Evolutionary conservation across 2,329 filamentous ascomycete species (phyloP), one percentile per base, ranked within the genome.

Genomic region (Phyllachora maydis): DNA sequence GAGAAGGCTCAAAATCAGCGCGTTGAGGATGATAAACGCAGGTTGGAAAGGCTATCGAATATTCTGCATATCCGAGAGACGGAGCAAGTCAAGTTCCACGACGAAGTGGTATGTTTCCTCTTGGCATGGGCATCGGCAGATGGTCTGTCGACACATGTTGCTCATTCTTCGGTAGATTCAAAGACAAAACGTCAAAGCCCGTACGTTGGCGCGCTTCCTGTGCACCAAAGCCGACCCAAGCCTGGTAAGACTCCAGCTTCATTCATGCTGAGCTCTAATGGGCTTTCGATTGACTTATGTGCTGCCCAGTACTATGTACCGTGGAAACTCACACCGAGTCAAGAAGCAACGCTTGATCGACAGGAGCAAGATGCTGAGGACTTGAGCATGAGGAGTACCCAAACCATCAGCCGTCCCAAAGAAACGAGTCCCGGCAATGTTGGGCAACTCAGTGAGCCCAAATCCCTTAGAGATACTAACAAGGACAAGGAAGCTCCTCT

Each of bases 271-370:
- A 18, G 7, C 16, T 6, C 11, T 14, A 12, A 9, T 14, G 20
- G 6, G 11, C 12, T 14, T 19, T 15, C 21, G 25, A 24, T n/a
- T 24, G 21, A 32, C 26, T 21, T 10, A 25, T 8, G 14, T 26
- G 25, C 11, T 29, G 10, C 33, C 8, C 26, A 92, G 81, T 85
- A 75, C 45, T 93, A 88, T 46, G 70, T 73, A 21, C 85, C 85
- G 1, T 90, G 76, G 73, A 69, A 81, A 35, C 56, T 77, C 26
- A 67, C 65, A 16, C 44, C 53, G 4, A 57, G 65, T 21, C 74
- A 93, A 42, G 66, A 83, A 43, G 61, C 67, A 4, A 55, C 47
- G 8, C 77, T 93, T 40, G 60, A 70, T 21, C 52, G 60, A 4
- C 83, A 92, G 43, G 56, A 79, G 14, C 54, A 59, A 22, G 64